Evolutionary conservation across 306 rosid genomes (phyloP), one percentile per base, ranked within the genome.

Genomic region (Dicorynia guianensis): DNA sequence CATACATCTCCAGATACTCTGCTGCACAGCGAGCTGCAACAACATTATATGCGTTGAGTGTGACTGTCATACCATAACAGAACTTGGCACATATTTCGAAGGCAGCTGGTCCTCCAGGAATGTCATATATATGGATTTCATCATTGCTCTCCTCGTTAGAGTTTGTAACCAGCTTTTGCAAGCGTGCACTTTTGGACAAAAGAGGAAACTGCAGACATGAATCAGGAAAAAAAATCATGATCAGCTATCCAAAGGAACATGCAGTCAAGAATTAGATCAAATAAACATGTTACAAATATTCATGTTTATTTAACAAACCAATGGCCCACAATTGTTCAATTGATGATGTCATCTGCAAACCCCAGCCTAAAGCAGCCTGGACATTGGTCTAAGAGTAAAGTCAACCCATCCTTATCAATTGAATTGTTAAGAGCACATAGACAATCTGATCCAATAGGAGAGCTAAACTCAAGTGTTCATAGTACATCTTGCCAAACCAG

Each of bases 81-180:
- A 92, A 95, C 85, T 95, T 95, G 38, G 88, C 88, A 79, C 98
- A 95, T 81, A 95, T 90, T 82, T 95, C 98, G 75, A 95, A 95
- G 62, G 93, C 97, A 75, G 91, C 89, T 49, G 98, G 96, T 61
- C 98, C 98, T 8, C 98, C 97, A 0, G 96, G 98, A 75, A 95
- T 87, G 72, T 95, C 98, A 56, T 83, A 87, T 82, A 90, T 85
- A 71, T 80, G 72, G 63, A 90, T 80, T 81, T 92, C 97, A 33
- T 89, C 90, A 0, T 63, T 77, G 71, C 74, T 84, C 59, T 88
- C 96, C 75, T 83, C 93, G 36, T 84, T 85, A n/a, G 89, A 69
- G 20, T 58, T 55, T 2, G 87, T 50, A 69, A 89, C 88, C 60
- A 95, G 78, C 79, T 95, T 95, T 67, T 90, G 97, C 82, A 92